These are phyloP conservation scores for Wallacemonas sp. DNA, from an alignment of 208 protist species.

Conservation along the genomic window DNA sequence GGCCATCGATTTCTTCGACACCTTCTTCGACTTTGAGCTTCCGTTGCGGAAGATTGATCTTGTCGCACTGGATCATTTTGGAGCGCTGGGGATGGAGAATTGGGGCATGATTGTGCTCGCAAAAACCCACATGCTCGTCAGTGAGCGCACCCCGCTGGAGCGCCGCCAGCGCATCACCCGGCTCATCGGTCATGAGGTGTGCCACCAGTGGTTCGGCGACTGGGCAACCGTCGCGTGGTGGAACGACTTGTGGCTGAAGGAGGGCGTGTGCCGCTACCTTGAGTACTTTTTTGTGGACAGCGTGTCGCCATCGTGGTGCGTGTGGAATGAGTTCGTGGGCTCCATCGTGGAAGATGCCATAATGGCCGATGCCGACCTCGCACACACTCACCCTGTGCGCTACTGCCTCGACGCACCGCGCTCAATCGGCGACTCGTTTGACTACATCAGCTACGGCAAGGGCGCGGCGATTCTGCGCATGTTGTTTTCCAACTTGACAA, in stretches of 20 bases:
- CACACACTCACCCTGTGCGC: conserved; percentile 49
- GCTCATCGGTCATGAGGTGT: conserved; percentile 93
- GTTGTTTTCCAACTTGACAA: conserved; percentile 52
- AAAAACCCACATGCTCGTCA: conserved; percentile 64
- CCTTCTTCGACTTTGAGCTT: conserved; percentile 87
- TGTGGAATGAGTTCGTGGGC: conserved; percentile 71
- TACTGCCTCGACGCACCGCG: conserved; percentile 33
- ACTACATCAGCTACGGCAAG: conserved; percentile 78
- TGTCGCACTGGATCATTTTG: conserved; percentile 39
- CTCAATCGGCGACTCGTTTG: conserved; percentile 48
- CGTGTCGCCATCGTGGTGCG: conserved; percentile 79
- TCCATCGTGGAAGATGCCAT: conserved; percentile 46
- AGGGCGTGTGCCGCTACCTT: conserved; percentile 96
- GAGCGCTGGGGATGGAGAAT: conserved; percentile 84
- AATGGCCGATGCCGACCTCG: conserved; percentile 30
- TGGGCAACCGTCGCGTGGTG: conserved; percentile 95
- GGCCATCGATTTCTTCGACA: conserved; percentile 79
- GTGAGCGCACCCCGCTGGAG: conserved; percentile 44
- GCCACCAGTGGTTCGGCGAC: conserved; percentile 95
- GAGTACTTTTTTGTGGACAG: conserved; percentile 82
- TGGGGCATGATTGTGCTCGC: conserved; percentile 91
- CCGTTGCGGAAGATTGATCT: conserved; percentile 93
- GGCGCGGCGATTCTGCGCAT: conserved; percentile 78
- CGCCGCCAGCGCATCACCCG: conserved; percentile 81
- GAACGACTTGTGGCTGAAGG: conserved; percentile 96